Base-by-base conservation (phyloP, 106 monocot species). In the Dioscorea alata region DNA sequence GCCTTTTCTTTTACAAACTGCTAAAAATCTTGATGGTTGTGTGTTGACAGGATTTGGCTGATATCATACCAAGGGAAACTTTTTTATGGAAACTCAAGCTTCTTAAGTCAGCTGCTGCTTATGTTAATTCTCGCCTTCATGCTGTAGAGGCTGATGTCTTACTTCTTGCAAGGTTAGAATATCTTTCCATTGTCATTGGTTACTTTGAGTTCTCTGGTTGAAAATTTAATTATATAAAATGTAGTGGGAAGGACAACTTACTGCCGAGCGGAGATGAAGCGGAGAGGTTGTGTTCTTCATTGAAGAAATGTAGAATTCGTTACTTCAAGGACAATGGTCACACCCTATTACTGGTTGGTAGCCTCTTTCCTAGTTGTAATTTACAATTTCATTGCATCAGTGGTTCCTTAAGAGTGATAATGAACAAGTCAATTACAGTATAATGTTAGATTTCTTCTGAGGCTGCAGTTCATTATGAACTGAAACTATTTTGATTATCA, bases 231-330 rank as follows among this genome's bases (percentile, higher is more conserved):
- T 21, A 61, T 61, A 32, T n/a, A 14, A 20, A 48, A 50, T 76
- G 58, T 73, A 99, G 97, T 79, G 97, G 89, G 13, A 97, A 85
- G 49, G 97, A 99, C 69, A 85, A 83, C 65, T 54, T 99, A 69
- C 72, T 99, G 57, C 97, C 97, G 67, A 99, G 97, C 79, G 82
- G 74, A 61, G 80, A 92, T 57, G 97, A 99, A 87, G 97, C 82
- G 48, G 79, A 84, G 59, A 75, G 92, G 33, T 82, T 99, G 51
- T 81, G 61, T 60, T 54, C 71, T 71, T 78, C 76, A 57, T 58
- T 99, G 60, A 85, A 92, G 70, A 79, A 81, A 32, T 90, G 92
- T 68, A 87, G 53, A 72, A 87, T 87, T 73, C 86, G 97, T 32
- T 77, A 86, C 70, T 99, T 92, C 57, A 92, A 99, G 31, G 92